Evolutionary conservation across 2,329 filamentous ascomycete genomes (phyloP), one percentile per base, ranked within the genome.

Genomic region (Ophiocordyceps robertsii): DNA sequence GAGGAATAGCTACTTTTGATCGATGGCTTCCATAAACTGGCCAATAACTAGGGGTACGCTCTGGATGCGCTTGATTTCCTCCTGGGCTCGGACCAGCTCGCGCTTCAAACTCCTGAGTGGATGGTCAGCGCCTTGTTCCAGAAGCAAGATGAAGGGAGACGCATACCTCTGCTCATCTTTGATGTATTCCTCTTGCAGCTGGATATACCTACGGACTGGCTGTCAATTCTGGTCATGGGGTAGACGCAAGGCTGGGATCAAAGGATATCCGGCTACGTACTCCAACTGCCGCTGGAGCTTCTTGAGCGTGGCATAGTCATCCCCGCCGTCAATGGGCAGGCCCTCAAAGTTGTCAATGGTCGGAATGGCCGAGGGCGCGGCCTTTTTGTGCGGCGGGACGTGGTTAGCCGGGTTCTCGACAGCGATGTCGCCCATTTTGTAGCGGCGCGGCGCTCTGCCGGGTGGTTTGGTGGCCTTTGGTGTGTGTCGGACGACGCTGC

Each of bases 21-120:
- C 92, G 60, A 98, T 98, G 43, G 92, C 92, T 68, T 98, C 92
- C 92, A 98, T 98, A 61, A 98, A 98, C 67, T 98, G 92, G 47
- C 92, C 92, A 61, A 98, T 98, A 49, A 98, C 92, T 48, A 98
- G 69, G 27, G 92, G 92, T 43, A 98, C 92, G 63, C 88, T 95
- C 70, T 98, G 92, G 63, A 98, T 98, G 52, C 92, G 82, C 73
- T 98, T 98, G 70, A 98, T 98, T 70, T 98, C 92, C 65, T 98
- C 92, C 63, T 98, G 92, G 53, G 92, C 92, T 54, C 92, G 81
- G 43, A 98, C 90, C 41, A 98, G 77, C 72, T 98, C 92, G 54
- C 92, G 80, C 74, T 98, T 98, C 63, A 98, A 67, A 67, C 88
- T 95, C 70, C 87, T 88, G 53, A 37, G 47, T 6, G 9, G 12